These are phyloP conservation scores for Patellaria atrata DNA, from an alignment of 495 filamentous ascomycete species.

Conservation along the genomic window DNA sequence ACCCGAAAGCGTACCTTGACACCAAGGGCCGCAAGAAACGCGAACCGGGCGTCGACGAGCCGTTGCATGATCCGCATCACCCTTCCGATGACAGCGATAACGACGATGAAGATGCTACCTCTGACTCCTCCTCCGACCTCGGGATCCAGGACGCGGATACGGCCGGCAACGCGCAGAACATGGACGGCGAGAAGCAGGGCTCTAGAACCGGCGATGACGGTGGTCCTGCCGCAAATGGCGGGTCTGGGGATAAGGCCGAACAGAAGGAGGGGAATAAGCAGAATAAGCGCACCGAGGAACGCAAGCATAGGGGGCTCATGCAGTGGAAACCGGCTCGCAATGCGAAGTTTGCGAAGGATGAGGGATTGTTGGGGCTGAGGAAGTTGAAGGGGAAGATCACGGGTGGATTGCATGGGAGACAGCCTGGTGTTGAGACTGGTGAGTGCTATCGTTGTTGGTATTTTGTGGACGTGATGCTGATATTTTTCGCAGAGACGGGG, in stretches of 20 bases:
- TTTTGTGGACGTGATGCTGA: too few relatives aligned
- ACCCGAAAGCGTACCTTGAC: constrained; percentile 42
- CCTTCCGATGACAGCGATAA: constrained; percentile 32
- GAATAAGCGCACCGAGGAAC: constrained; percentile 45
- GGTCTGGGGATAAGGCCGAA: not conserved
- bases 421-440: constrained; percentile 56
- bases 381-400: constrained; percentile 39
- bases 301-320: constrained; percentile 59
- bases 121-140: constrained; percentile 27
- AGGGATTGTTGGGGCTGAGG: constrained; percentile 45
- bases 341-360: constrained; percentile 55
- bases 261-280: constrained; percentile 31
- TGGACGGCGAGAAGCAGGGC: constrained; percentile 8
- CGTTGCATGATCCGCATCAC: constrained; percentile 43
- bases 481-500: too few relatives aligned
- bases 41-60: constrained; percentile 39
- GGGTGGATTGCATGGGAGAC: constrained; percentile 41
- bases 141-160: constrained; percentile 33
- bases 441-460: too few relatives aligned
- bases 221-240: not conserved
- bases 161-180: constrained; percentile 17
- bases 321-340: constrained; percentile 64
- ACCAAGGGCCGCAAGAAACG: constrained; percentile 35
- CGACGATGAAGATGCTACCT: constrained; percentile 27
- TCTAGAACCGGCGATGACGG: constrained; percentile 1